Percentiles rank a stretch among this genome's conserved stretches.
Evolutionary conservation across 371 early-diverging fungal species (phyloP).

Genomic region (Smittium culicis): DNA sequence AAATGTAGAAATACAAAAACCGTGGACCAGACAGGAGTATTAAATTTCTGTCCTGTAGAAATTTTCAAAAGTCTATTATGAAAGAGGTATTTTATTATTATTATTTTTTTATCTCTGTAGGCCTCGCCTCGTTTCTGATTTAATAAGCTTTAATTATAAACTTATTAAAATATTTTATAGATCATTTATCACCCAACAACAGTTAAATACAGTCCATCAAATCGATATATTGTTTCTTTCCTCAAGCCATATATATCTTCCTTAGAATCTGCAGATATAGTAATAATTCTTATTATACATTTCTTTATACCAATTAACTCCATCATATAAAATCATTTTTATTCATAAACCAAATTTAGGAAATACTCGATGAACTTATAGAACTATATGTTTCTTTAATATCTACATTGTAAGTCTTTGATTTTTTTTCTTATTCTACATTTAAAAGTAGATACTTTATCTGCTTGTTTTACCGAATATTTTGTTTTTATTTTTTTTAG

Average conservation of each 20-base stretch:
- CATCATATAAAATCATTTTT: too few relatives aligned
- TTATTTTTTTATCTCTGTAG: background rate
- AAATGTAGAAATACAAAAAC: conserved; percentile 1
- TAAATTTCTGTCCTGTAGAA: conserved; percentile 4
- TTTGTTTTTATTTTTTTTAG: too few relatives aligned
- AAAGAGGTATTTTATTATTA: background rate
- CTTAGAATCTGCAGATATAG: background rate
- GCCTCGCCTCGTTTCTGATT: too few relatives aligned
- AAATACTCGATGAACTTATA: conserved; percentile 3
- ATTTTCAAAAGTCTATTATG: conserved; percentile 3
- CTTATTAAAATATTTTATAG: background rate
- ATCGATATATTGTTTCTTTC: conserved; percentile 10
- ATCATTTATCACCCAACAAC: conserved; percentile 10
- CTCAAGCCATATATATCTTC: conserved; percentile 7
- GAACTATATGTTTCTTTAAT: conserved; percentile 10
- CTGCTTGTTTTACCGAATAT: too few relatives aligned
- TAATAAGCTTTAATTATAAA: background rate
- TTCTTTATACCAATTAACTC: background rate
- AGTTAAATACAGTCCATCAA: conserved; percentile 9
- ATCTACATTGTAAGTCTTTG: conserved; percentile 7
- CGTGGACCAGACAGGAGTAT: background rate
- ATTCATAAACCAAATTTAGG: background rate
- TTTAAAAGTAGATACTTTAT: too few relatives aligned
- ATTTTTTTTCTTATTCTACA: too few relatives aligned
- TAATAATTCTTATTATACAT: too few relatives aligned